Conservation (phyloP, 1,284 basidiomycete genomes). For the Ustilago bromivora region DNA sequence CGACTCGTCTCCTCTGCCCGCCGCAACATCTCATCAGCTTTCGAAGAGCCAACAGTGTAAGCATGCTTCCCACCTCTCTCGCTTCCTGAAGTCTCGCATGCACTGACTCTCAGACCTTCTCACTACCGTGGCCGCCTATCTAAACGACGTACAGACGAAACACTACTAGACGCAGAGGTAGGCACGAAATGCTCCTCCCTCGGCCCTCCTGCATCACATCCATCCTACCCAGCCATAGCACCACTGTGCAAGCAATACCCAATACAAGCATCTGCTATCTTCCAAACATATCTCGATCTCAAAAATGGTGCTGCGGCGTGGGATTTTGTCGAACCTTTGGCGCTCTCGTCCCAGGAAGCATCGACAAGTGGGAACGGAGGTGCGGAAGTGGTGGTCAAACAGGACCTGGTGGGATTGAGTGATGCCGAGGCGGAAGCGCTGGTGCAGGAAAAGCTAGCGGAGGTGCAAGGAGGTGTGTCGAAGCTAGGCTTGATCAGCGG, state of each 20-base stretch:
- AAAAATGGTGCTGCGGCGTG: slow-evolving; percentile 59
- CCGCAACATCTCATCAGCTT: slow-evolving; percentile 31
- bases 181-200: slow-evolving; percentile 8
- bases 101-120: neutral
- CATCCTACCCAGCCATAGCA: slow-evolving; percentile 41
- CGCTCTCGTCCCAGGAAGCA: neutral
- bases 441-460: slow-evolving; percentile 5
- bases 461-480: neutral
- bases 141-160: slow-evolving; percentile 22
- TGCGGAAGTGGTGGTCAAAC: neutral
- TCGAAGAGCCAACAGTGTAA: slow-evolving; percentile 44
- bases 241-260: slow-evolving; percentile 54
- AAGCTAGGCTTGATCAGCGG: slow-evolving; percentile 14
- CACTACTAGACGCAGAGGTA: slow-evolving; percentile 28
- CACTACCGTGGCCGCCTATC: neutral
- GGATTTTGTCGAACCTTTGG: slow-evolving; percentile 49
- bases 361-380: neutral
- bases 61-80: neutral
- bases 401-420: slow-evolving; percentile 18
- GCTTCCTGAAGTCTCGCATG: no score
- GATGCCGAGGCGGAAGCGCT: slow-evolving; percentile 29
- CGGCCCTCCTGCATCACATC: slow-evolving; percentile 33
- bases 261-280: slow-evolving; percentile 62
- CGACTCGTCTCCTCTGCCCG: slow-evolving; percentile 3
- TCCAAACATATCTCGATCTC: slow-evolving; percentile 68